A percentile compares a stretch with the other conserved stretches of the same genome.
phyloP scores from a whole-genome alignment of 2,329 filamentous ascomycete genomes.

The Ceratocystis huliohia region DNA sequence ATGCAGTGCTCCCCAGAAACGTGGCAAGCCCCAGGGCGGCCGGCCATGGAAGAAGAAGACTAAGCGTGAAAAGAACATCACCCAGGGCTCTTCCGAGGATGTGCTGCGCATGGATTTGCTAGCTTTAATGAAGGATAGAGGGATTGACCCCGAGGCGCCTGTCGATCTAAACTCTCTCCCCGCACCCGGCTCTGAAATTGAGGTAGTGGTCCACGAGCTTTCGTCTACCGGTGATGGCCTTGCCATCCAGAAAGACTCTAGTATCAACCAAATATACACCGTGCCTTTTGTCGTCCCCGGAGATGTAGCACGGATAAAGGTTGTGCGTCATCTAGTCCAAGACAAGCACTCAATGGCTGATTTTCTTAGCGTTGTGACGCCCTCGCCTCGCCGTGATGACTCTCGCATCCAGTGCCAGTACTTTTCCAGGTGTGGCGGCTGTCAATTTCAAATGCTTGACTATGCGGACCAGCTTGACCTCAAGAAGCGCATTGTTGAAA shows the following conservation, averaged over 20 bases:
- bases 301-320: slow-evolving; percentile 65
- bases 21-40: slow-evolving; percentile 19
- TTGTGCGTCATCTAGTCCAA: slow-evolving; percentile 55
- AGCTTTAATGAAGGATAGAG: slow-evolving; percentile 37
- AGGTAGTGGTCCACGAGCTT: slow-evolving; percentile 67
- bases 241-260: slow-evolving; percentile 43
- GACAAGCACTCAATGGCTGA: slow-evolving; percentile 66
- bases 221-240: slow-evolving; percentile 90
- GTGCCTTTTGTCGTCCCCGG: slow-evolving; percentile 83
- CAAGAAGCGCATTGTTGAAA: slow-evolving; percentile 78
- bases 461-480: slow-evolving; percentile 74
- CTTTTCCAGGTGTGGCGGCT: slow-evolving; percentile 77
- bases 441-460: slow-evolving; percentile 94
- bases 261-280: slow-evolving; percentile 58
- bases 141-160: slow-evolving; percentile 24
- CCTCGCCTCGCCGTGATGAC: slow-evolving; percentile 66
- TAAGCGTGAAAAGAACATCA: slow-evolving; percentile 47
- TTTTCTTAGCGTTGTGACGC: slow-evolving; percentile 62
- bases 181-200: slow-evolving; percentile 58
- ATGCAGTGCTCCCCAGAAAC: slow-evolving; percentile 15
- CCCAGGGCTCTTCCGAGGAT: slow-evolving; percentile 52
- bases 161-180: slow-evolving; percentile 37
- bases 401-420: slow-evolving; percentile 68
- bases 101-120: slow-evolving; percentile 53
- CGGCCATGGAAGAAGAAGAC: slow-evolving; percentile 30